Evolutionary conservation across 805 yeast genomes (phyloP).

Genomic region (Candida silvicultrix): DNA sequence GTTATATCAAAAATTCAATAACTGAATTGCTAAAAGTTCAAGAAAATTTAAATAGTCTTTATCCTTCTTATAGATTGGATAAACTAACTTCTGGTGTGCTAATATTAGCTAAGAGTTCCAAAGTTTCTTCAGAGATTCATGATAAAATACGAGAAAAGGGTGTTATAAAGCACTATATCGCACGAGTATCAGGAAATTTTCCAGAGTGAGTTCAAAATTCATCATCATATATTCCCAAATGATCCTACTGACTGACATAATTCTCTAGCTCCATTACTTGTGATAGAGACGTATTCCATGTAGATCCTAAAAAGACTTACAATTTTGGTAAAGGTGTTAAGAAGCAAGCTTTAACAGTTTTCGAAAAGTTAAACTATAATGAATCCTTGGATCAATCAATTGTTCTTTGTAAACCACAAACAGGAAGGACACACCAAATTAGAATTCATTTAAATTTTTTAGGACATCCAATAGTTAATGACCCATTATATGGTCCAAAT

Average conservation of each 20-base stretch:
- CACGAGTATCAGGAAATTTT: slow-evolving; percentile 83
- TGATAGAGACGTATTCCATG: slow-evolving; percentile 61
- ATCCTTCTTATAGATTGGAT: slow-evolving; percentile 87
- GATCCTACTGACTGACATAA: background rate
- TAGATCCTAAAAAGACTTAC: slow-evolving; percentile 68
- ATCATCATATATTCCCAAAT: background rate
- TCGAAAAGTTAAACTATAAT: slow-evolving; percentile 62
- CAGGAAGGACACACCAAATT: slow-evolving; percentile 95
- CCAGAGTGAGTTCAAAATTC: slow-evolving; percentile 33
- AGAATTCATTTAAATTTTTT: slow-evolving; percentile 85
- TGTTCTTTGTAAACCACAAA: slow-evolving; percentile 77
- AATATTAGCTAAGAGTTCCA: slow-evolving; percentile 29
- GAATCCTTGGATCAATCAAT: slow-evolving; percentile 50
- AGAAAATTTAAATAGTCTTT: slow-evolving; percentile 49
- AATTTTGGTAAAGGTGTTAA: slow-evolving; percentile 35
- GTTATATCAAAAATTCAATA: slow-evolving; percentile 67
- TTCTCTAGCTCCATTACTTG: slow-evolving; percentile 40
- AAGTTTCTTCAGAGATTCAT: slow-evolving; percentile 71
- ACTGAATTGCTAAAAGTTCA: slow-evolving; percentile 76
- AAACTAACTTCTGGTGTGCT: slow-evolving; percentile 94
- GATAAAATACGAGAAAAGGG: slow-evolving; percentile 54
- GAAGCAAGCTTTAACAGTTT: slow-evolving; percentile 70
- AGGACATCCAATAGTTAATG: slow-evolving; percentile 91
- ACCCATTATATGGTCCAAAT: slow-evolving; percentile 64
- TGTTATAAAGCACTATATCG: slow-evolving; percentile 68